phyloP scores from a whole-genome alignment of 1,284 basidiomycete genomes.

The Sanghuangporus sanghuang region DNA sequence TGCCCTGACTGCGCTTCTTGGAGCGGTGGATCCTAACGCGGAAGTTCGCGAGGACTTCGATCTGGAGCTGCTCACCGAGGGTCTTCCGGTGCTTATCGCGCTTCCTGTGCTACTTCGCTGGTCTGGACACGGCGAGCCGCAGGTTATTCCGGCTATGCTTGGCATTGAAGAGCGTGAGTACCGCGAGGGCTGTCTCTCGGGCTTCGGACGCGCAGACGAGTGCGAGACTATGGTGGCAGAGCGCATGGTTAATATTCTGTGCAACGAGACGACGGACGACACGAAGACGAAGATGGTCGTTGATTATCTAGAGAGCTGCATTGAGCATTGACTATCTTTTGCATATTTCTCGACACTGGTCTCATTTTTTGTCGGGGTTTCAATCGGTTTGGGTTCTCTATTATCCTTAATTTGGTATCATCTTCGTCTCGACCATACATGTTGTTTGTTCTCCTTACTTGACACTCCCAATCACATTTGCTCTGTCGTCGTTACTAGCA shows the following conservation, averaged over 20 bases:
- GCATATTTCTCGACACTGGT: background rate
- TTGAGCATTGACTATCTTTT: conserved; percentile 25
- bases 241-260: conserved; percentile 47
- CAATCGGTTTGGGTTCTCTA: background rate
- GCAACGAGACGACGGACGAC: conserved; percentile 28
- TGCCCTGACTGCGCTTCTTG: conserved; percentile 52
- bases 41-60: conserved; percentile 37
- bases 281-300: conserved; percentile 31
- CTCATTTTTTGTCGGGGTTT: background rate
- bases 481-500: background rate
- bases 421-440: background rate
- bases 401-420: background rate
- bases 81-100: conserved; percentile 64
- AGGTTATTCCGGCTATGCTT: conserved; percentile 47
- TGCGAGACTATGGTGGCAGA: conserved; percentile 54
- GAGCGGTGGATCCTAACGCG: conserved; percentile 33
- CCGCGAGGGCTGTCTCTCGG: conserved; percentile 57
- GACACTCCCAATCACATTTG: background rate
- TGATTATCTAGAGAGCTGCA: conserved; percentile 46
- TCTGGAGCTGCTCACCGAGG: conserved; percentile 42
- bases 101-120: conserved; percentile 58
- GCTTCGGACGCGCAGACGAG: conserved; percentile 73
- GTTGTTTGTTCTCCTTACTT: background rate
- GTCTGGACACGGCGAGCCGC: conserved; percentile 28
- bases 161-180: conserved; percentile 59